Evolutionary conservation across 805 yeast species (phyloP).

Genomic region (Dipodascopsis tothii): DNA sequence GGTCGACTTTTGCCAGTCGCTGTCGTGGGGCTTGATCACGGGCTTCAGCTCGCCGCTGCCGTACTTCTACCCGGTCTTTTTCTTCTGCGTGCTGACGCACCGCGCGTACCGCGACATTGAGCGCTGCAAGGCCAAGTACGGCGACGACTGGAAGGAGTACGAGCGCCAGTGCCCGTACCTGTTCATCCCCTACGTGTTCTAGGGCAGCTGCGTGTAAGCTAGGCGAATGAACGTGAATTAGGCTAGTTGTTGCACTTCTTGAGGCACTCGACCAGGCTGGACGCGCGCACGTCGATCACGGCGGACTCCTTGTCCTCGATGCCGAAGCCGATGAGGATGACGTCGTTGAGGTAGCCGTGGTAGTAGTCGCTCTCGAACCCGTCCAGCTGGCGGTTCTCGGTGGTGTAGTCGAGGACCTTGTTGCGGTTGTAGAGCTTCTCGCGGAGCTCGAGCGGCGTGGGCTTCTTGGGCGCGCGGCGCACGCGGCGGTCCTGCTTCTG

Average conservation of each 20-base stretch:
- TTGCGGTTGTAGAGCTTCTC: slow-evolving; percentile 2
- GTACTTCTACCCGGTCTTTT: slow-evolving; percentile 92
- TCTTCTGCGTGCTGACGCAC: slow-evolving; percentile 77
- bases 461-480: slow-evolving; percentile 2
- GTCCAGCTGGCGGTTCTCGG: slow-evolving; percentile 11
- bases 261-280: slow-evolving; percentile 16
- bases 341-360: slow-evolving; percentile 21
- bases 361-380: slow-evolving; percentile 18
- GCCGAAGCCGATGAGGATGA: slow-evolving; percentile 17
- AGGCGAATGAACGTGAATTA: not conserved
- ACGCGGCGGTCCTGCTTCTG: slow-evolving; percentile 9
- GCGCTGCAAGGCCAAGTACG: slow-evolving; percentile 81
- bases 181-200: slow-evolving; percentile 56
- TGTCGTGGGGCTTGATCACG: slow-evolving; percentile 87
- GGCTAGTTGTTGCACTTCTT: slow-evolving; percentile 9
- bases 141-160: slow-evolving; percentile 88
- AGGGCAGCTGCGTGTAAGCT: not conserved
- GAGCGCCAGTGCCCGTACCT: slow-evolving; percentile 81
- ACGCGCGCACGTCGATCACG: slow-evolving; percentile 17
- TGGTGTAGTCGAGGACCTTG: slow-evolving; percentile 1
- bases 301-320: slow-evolving; percentile 21
- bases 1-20: slow-evolving; percentile 81
- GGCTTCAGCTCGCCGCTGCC: slow-evolving; percentile 86
- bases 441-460: slow-evolving; percentile 4
- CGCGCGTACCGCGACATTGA: slow-evolving; percentile 82